These are phyloP conservation scores for Colletotrichum eleusines DNA, from an alignment of 2,329 filamentous ascomycete species.

Conservation along the genomic window DNA sequence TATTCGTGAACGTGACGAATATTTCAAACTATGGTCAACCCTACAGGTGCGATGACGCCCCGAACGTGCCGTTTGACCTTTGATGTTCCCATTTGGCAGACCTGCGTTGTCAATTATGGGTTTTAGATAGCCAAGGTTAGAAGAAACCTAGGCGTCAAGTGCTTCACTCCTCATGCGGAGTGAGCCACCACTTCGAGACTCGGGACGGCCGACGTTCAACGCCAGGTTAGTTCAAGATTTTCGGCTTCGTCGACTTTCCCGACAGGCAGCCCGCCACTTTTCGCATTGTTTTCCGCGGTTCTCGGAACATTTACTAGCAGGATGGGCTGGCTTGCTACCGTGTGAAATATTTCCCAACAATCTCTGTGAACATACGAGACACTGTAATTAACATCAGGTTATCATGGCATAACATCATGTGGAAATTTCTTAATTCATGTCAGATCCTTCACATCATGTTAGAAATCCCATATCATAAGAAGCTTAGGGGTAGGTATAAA, in stretches of 20 bases:
- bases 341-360: no score
- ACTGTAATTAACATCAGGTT: no score
- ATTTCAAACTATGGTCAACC: no score
- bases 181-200: background rate
- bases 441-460: no score
- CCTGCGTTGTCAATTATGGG: background rate
- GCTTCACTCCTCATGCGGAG: background rate
- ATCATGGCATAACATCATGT: no score
- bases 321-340: no score
- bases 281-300: conserved; percentile 62
- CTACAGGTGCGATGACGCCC: background rate
- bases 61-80: background rate
- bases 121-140: background rate
- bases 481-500: no score
- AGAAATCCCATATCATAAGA: no score
- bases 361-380: no score
- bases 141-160: background rate
- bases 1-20: background rate
- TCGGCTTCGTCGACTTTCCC: conserved; percentile 60
- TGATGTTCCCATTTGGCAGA: background rate
- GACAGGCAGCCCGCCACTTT: conserved; percentile 61
- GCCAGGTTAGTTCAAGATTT: conserved; percentile 40
- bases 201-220: conserved; percentile 42
- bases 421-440: no score
- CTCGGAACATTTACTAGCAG: no score